Evolutionary conservation across 352 stramenopile genomes (phyloP).

Genomic region (Salisapilia sapeloensis): DNA sequence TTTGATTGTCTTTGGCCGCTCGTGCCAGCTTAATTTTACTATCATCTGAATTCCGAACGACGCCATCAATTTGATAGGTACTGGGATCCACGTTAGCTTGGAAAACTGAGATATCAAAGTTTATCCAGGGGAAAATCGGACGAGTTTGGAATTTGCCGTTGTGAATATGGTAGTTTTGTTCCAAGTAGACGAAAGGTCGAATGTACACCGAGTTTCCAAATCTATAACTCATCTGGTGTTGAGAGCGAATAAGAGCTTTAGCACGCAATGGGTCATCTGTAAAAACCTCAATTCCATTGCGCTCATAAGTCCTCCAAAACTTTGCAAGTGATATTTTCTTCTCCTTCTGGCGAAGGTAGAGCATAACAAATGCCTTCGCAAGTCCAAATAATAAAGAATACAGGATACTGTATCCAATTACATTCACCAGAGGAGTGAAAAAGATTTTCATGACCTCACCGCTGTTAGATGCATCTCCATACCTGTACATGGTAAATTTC

Average conservation of each 20-base stretch:
- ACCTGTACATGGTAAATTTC: slow-evolving; percentile 8
- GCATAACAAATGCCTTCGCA: no score
- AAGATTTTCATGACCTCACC: slow-evolving; percentile 1
- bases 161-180: slow-evolving; percentile 11
- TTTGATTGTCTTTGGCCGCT: slow-evolving; percentile 4
- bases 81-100: slow-evolving; percentile 5
- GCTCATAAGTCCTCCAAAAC: slow-evolving; percentile 8
- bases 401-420: slow-evolving; percentile 5
- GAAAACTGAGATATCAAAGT: slow-evolving; percentile 2
- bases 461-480: slow-evolving; percentile 5
- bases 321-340: no score
- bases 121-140: slow-evolving; percentile 4
- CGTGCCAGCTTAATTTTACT: slow-evolving; percentile 3
- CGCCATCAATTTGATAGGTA: slow-evolving; percentile 5
- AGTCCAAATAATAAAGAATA: slow-evolving; percentile 4
- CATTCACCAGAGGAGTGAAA: slow-evolving; percentile 6
- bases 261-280: slow-evolving; percentile 7
- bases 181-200: slow-evolving; percentile 9
- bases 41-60: slow-evolving; percentile 4
- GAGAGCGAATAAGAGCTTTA: slow-evolving; percentile 8
- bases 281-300: slow-evolving; percentile 11
- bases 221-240: slow-evolving; percentile 7
- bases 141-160: slow-evolving; percentile 4
- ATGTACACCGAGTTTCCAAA: slow-evolving; percentile 8
- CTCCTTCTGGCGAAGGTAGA: no score